These are phyloP conservation scores for Entomortierella chlamydospora DNA, from an alignment of 192 early-diverging fungal species.

Conservation along the genomic window DNA sequence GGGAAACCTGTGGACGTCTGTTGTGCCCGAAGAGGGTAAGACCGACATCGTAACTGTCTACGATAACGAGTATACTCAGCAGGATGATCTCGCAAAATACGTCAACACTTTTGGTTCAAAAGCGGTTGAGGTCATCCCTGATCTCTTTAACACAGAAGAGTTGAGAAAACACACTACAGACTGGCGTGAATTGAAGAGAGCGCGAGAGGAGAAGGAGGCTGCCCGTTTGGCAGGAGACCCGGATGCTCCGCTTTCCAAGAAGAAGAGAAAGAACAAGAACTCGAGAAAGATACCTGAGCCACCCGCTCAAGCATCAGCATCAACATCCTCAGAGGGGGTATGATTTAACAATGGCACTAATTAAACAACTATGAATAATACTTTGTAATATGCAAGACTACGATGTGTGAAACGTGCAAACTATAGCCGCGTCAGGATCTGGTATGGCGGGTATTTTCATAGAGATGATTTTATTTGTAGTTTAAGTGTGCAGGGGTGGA, in stretches of 20 bases:
- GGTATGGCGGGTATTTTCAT: neutral
- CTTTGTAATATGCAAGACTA: too few relatives aligned
- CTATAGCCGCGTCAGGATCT: too few relatives aligned
- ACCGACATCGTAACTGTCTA: conserved; percentile 20
- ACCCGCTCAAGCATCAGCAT: neutral
- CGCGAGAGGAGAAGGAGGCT: conserved; percentile 53
- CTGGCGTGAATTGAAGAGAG: conserved; percentile 55
- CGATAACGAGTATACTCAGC: conserved; percentile 24
- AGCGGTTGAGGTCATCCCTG: conserved; percentile 56
- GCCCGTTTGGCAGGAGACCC: conserved; percentile 37
- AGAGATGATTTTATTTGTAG: neutral
- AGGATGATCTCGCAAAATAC: conserved; percentile 46
- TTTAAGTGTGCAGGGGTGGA: neutral
- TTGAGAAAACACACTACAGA: conserved; percentile 60
- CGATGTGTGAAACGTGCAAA: too few relatives aligned
- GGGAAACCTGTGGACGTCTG: conserved; percentile 64
- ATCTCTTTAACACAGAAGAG: conserved; percentile 58
- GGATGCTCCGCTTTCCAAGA: conserved; percentile 40
- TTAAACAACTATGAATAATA: too few relatives aligned
- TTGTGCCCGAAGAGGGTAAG: conserved; percentile 22
- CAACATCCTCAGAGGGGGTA: neutral
- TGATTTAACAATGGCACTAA: neutral
- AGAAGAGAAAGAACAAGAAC: conserved; percentile 54
- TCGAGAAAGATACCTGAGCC: conserved; percentile 50
- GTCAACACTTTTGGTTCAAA: conserved; percentile 53